Base-by-base conservation (phyloP, 495 filamentous ascomycete genomes). In the Echria macrotheca region DNA sequence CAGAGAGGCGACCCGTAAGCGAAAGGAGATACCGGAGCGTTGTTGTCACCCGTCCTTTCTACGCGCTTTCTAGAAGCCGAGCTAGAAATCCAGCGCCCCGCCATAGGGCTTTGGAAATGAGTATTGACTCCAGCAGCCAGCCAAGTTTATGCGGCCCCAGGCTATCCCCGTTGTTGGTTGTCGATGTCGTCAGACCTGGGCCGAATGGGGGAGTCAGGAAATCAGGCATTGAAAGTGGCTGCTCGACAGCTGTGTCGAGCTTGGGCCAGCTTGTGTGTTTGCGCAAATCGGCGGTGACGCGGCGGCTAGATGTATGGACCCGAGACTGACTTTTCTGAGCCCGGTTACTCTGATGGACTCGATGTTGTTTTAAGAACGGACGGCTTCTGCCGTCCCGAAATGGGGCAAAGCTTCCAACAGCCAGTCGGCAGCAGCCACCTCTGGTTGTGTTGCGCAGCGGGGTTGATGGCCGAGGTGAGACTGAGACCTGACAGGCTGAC, bases 61-160 rank as follows among this genome's bases (percentile, higher is more conserved):
- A n/a, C n/a, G n/a, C 3, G 17, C 12, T 31, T 46, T 46, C 44
- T 46, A 46, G 44, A 46, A 46, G 44, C 17, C 12, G 17, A 14
- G 18, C 9, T 18, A 6, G 43, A 31, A 23, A 12, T 12, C 15
- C 7, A 21, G 18, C 18, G 43, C 43, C n/a, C 19, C 9, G 28
- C 28, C 18, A 10, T 33, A n/a, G 18, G 14, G 23, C 19, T 28
- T 15, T 4, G 19, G 43, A 59, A 60, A 61, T 61, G 52, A 58
- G 44, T 52, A 58, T 49, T 58, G 42, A 24, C 37, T 48, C 36
- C 48, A 25, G 49, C 42, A 50, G 44, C 37, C 28, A 53, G 52
- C 52, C 49, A 61, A 56, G 50, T 56, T 61, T 28, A 58, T 61
- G 58, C 58, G 43, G 29, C 24, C 19, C 17, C 18, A 25, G 17